Base-by-base conservation (phyloP, 2,329 filamentous ascomycete species). In the Fusarium sp. region DNA sequence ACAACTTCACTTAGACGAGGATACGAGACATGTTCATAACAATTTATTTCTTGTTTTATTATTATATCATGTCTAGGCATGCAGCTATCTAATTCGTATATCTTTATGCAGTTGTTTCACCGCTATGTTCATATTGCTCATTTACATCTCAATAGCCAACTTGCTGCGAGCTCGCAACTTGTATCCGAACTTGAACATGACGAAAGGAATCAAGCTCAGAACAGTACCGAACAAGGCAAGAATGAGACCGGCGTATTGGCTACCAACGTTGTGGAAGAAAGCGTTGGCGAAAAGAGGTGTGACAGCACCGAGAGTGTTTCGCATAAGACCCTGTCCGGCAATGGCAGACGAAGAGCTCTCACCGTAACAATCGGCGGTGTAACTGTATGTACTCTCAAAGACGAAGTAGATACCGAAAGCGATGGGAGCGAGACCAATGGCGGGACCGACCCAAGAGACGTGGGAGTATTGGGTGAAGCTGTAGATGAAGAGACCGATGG, bases 381-480 rank as follows among this genome's bases (percentile, higher is more conserved):
- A 72, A 52, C 70, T 72, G 42, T 72, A 72, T 12, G 70, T 72
- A 14, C 65, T 70, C 25, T 72, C 70, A 12, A 72, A 72, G 5
- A 72, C 70, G 29, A 72, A 72, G 56, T 70, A 72, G 29, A 72
- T 70, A 34, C 70, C 70, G 9, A 72, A 72, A 4, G 70, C 70
- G 4, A 72, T 72, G 7, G 70, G 70, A 14, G 70, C 70, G 16
- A 72, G 69, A 6, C 69, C 69, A 7, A 72, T 65, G 4, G 56
- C 53, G 0, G 70, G 70, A 0, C 70, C 70, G 4, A 72, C 66
- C 70, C 70, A 72, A n/a, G 65, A 67, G 18, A 72, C 32, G 13
- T 54, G 56, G 3, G 65, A 53, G 22, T 72, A 72, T 8, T 72
- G 70, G 6, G 70, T 72, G 46, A 72, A 72, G 37, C 70, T 72